Evolutionary conservation across 768 basidiomycete genomes (phyloP).

Genomic region (Boletus vermiculosoides): DNA sequence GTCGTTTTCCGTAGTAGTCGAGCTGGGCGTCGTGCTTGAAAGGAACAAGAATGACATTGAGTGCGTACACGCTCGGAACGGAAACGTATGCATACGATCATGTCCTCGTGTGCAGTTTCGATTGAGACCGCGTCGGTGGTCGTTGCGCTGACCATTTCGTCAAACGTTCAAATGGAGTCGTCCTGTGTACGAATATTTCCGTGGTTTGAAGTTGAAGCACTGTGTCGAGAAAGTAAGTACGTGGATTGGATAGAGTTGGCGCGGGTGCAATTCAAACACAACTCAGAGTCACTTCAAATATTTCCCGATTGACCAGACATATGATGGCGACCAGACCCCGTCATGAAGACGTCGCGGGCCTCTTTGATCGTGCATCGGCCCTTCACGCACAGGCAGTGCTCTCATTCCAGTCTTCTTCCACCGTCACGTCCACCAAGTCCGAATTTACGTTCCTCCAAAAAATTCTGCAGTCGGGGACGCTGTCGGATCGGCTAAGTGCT

Average conservation of each 20-base stretch:
- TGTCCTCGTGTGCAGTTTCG: conserved; percentile 96
- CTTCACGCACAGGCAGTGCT: conserved; percentile 46
- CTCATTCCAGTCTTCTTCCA: conserved; percentile 52
- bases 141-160: conserved; percentile 35
- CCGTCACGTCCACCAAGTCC: conserved; percentile 48
- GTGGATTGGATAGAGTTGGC: neutral
- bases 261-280: neutral
- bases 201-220: neutral
- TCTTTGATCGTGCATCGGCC: conserved; percentile 45
- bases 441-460: conserved; percentile 82
- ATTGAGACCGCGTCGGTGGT: conserved; percentile 75
- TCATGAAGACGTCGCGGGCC: neutral
- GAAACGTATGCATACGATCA: conserved; percentile 66
- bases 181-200: neutral
- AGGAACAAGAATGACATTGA: neutral
- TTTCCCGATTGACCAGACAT: no score
- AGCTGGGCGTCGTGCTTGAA: conserved; percentile 93
- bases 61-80: neutral
- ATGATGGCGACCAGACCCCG: neutral
- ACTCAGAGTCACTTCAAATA: no score
- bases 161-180: neutral
- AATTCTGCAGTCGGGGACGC: conserved; percentile 84
- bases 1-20: conserved; percentile 95
- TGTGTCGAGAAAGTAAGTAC: neutral
- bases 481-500: conserved; percentile 89